Evolutionary conservation across 306 rosid genomes (phyloP).

Genomic region (Dryas alaskensis): DNA sequence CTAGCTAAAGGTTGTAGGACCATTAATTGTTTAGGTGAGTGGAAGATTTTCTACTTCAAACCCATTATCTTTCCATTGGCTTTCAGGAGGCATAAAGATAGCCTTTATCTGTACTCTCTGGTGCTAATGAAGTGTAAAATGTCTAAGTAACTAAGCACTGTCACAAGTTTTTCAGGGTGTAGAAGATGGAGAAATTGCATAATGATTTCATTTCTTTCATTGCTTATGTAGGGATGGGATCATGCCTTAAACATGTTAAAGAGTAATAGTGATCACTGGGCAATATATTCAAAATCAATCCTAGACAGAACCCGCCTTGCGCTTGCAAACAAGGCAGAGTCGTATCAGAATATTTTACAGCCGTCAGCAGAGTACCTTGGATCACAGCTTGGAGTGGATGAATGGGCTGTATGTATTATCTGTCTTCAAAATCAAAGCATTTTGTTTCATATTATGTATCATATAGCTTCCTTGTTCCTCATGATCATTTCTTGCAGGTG

Average conservation of each 20-base stretch:
- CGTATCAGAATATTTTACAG: slow-evolving; percentile 72
- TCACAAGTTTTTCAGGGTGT: background rate
- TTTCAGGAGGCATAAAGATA: slow-evolving; percentile 13
- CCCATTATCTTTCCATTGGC: background rate
- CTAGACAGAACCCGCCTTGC: slow-evolving; percentile 98
- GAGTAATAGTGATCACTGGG: slow-evolving; percentile 66
- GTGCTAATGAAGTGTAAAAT: slow-evolving; percentile 12
- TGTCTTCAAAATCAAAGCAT: slow-evolving; percentile 4
- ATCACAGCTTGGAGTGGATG: slow-evolving; percentile 79
- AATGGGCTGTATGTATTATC: slow-evolving; percentile 71
- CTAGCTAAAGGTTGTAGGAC: background rate
- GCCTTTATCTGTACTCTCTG: background rate
- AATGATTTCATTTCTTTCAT: slow-evolving; percentile 24
- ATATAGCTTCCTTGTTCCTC: slow-evolving; percentile 25
- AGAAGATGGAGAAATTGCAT: slow-evolving; percentile 18
- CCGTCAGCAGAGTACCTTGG: slow-evolving; percentile 98
- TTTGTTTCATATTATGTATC: slow-evolving; percentile 3
- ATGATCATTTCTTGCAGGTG: slow-evolving; percentile 58
- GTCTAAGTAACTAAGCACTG: slow-evolving; percentile 16
- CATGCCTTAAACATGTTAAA: slow-evolving; percentile 62
- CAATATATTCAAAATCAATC: slow-evolving; percentile 83
- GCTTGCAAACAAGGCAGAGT: slow-evolving; percentile 82
- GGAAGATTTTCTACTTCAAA: background rate
- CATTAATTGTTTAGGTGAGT: background rate
- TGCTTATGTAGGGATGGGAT: slow-evolving; percentile 82